These are phyloP conservation scores for Chimonanthus salicifolius DNA, from an alignment of 164 flowering plant species.

Conservation along the genomic window DNA sequence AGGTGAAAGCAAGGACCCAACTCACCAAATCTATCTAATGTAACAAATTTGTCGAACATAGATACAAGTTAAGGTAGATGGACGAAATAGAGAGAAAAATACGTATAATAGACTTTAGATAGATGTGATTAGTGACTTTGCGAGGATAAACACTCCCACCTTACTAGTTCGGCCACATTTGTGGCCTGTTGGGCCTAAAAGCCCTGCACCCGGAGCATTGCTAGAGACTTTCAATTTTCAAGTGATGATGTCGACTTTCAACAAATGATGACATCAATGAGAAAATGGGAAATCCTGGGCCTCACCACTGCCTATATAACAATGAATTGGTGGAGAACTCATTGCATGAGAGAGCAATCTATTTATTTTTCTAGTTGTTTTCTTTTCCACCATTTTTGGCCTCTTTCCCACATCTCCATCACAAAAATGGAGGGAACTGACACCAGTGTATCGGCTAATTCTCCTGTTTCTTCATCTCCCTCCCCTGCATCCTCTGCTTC, in stretches of 20 bases:
- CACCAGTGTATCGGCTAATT: slow-evolving; percentile 1
- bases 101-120: too few species aligned
- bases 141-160: too few species aligned
- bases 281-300: not conserved
- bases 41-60: too few species aligned
- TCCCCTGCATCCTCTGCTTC: slow-evolving; percentile 16
- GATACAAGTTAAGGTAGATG: too few species aligned
- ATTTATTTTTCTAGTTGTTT: too few species aligned
- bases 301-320: not conserved
- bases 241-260: not conserved
- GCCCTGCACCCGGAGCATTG: not conserved
- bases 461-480: slow-evolving; percentile 7
- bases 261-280: not conserved
- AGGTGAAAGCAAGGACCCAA: too few species aligned
- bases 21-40: too few species aligned
- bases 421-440: slow-evolving; percentile 5
- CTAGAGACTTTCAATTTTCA: not conserved
- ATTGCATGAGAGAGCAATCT: too few species aligned
- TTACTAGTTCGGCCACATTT: too few species aligned
- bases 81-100: too few species aligned
- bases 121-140: too few species aligned
- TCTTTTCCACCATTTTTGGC: slow-evolving; percentile 11
- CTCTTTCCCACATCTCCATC: not conserved
- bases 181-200: not conserved
- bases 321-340: not conserved